Evolutionary conservation across 306 rosid genomes (phyloP).

Genomic region (Luffa acutangula): DNA sequence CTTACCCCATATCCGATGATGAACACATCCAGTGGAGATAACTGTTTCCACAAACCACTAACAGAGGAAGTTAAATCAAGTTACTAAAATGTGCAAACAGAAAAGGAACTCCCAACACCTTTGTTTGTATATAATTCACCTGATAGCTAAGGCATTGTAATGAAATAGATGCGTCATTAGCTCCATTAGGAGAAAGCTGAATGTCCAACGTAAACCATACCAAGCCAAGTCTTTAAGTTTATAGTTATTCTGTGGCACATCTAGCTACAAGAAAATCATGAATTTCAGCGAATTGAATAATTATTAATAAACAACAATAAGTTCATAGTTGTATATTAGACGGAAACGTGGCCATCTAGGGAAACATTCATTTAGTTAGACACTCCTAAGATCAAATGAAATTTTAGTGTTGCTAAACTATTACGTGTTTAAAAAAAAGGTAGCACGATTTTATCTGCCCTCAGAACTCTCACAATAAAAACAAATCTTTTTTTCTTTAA

Average conservation of each 20-base stretch:
- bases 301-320: neutral
- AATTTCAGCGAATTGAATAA: neutral
- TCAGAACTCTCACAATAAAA: neutral
- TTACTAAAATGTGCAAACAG: conserved; percentile 10
- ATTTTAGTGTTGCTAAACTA: neutral
- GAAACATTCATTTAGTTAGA: neutral
- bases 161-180: conserved; percentile 68
- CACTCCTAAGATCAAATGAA: neutral
- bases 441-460: neutral
- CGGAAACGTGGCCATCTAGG: neutral
- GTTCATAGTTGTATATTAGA: neutral
- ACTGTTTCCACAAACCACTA: conserved; percentile 69
- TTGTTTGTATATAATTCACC: conserved; percentile 32
- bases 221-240: conserved; percentile 35
- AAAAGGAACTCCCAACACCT: neutral
- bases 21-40: conserved; percentile 73
- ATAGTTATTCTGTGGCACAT: conserved; percentile 48
- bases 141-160: conserved; percentile 83
- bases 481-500: neutral
- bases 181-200: conserved; percentile 68
- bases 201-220: conserved; percentile 70
- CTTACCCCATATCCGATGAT: conserved; percentile 96
- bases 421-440: neutral
- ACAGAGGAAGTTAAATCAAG: conserved; percentile 13
- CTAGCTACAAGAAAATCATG: conserved; percentile 47